Evolutionary conservation across 192 early-diverging fungal species (phyloP), one percentile per base, ranked within the genome.

Genomic region (Backusella circina): DNA sequence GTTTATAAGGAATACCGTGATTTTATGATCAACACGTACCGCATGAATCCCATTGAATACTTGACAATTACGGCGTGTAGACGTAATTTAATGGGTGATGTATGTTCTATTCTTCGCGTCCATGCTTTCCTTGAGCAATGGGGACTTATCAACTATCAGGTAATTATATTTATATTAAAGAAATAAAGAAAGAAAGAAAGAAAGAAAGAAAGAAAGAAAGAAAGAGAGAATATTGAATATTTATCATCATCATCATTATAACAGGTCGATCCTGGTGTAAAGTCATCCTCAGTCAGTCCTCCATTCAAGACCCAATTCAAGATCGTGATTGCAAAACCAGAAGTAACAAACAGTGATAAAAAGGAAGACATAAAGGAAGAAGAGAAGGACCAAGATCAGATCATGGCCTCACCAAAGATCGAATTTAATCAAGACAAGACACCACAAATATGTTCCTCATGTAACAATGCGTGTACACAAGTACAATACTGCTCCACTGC

Each of bases 81-180:
- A 67, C 86, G 98, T 44, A 99, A 99, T 85, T 84, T 99, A 75
- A 95, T 95, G 3, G 98, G 98, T 26, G 98, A 99, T 86, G 98
- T 99, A 9, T 98, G 98, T 78, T 94, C 97, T 0, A 98, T 99
- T 76, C 95, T 99, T 82, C 88, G 98, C 37, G 95, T 99, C 4
- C 98, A 99, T 84, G 95, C 98, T 2, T 97, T 99, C 76, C 84
- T 99, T 50, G 98, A 99, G 83, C 97, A 99, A 82, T 99, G 98
- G 98, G 98, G 98, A 0, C 84, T 99, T 37, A 95, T 99, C 77
- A 99, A 99, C 84, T 99, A 99, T 86, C 98, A 99, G 88, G 94
- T 95, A 77, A 66, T 41, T n/a, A 30, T 37, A 70, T n/a, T 15
- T 33, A 36, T 35, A n/a, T 36, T n/a, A n/a, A n/a, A n/a, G n/a